Percentiles rank a stretch among this genome's conserved stretches.
phyloP scores from a whole-genome alignment of 441 rosid genomes.

The Hura crepitans region DNA sequence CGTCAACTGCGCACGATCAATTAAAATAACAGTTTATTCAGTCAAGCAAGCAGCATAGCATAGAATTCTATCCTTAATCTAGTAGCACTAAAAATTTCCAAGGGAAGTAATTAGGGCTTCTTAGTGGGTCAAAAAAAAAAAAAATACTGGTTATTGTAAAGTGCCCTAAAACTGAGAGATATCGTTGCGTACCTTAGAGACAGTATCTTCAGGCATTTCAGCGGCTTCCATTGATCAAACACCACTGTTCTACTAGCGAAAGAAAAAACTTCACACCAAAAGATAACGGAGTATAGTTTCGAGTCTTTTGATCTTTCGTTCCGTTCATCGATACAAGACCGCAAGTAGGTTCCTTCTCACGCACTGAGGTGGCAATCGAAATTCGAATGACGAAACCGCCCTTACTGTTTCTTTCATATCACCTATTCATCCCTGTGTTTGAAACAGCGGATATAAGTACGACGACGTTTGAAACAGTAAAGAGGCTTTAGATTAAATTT shows the following conservation, averaged over 20 bases:
- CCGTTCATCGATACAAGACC: slow-evolving; percentile 15
- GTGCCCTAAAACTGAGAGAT: not conserved
- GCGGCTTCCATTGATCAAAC: slow-evolving; percentile 41
- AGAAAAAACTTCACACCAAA: not conserved
- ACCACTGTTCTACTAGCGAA: not conserved
- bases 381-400: not conserved
- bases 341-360: not conserved
- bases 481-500: no score
- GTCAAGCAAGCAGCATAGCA: not conserved
- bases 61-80: not conserved
- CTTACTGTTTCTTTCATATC: not conserved
- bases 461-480: no score
- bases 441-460: no score
- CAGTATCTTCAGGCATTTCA: slow-evolving; percentile 37
- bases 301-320: slow-evolving; percentile 3
- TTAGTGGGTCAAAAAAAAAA: not conserved
- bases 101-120: not conserved
- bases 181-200: slow-evolving; percentile 32
- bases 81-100: not conserved
- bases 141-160: not conserved
- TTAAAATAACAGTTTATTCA: no score
- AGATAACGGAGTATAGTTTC: no score
- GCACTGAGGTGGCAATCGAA: not conserved
- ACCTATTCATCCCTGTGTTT: not conserved
- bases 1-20: not conserved